phyloP scores from a whole-genome alignment of 768 basidiomycete species.

The Lentinula lateritia region DNA sequence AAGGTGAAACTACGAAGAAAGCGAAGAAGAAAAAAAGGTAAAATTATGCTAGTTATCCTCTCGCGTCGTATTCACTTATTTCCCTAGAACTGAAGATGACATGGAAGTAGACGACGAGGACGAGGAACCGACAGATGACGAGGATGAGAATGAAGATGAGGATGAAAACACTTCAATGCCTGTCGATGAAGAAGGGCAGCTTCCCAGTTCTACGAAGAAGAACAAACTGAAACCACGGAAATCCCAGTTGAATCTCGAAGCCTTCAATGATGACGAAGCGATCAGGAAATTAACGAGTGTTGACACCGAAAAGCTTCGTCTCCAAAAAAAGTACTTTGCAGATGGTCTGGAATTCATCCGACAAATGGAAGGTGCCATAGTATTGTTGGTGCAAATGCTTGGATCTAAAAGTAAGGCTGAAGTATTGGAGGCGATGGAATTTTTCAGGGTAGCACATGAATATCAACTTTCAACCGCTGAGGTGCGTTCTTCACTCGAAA shows the following conservation, averaged over 20 bases:
- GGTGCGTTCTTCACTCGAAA: constrained; percentile 29
- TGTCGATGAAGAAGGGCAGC: constrained; percentile 33
- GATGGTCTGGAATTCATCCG: constrained; percentile 84
- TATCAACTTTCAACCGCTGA: constrained; percentile 78
- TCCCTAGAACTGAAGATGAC: constrained; percentile 14
- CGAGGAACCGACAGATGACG: constrained; percentile 29
- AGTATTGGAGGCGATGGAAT: constrained; percentile 82
- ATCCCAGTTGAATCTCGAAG: constrained; percentile 68
- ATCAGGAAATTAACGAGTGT: constrained; percentile 65
- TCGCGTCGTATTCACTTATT: neutral
- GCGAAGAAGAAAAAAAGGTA: constrained; percentile 19
- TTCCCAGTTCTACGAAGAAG: constrained; percentile 15
- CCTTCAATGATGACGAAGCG: constrained; percentile 67
- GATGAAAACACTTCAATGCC: constrained; percentile 30
- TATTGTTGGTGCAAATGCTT: constrained; percentile 67
- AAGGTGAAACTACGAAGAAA: constrained; percentile 20
- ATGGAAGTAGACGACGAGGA: constrained; percentile 21
- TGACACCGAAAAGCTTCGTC: constrained; percentile 56
- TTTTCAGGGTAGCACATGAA: constrained; percentile 77
- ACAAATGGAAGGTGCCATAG: constrained; percentile 55
- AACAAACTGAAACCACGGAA: constrained; percentile 53
- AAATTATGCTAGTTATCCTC: neutral
- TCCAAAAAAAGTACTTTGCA: constrained; percentile 80
- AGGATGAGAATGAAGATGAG: constrained; percentile 24
- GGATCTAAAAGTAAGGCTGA: constrained; percentile 84